phyloP scores from a whole-genome alignment of 257 asterid species.

The Verbena officinalis region DNA sequence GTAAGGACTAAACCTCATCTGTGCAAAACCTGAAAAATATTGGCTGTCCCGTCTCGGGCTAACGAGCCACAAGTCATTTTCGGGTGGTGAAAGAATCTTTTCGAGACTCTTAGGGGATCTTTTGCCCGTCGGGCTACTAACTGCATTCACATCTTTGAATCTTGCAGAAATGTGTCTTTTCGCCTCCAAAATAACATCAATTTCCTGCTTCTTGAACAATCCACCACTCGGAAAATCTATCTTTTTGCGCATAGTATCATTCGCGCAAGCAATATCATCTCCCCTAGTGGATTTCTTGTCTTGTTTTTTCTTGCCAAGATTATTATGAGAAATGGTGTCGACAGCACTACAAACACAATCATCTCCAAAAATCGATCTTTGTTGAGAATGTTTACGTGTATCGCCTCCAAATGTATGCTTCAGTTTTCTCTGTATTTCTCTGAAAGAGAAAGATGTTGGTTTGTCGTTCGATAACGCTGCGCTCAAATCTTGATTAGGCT shows the following conservation, averaged over 20 bases:
- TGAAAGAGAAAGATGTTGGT: constrained; percentile 38
- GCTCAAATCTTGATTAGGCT: constrained; percentile 27
- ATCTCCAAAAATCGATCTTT: constrained; percentile 17
- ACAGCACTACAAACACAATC: constrained; percentile 28
- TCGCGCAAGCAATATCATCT: constrained; percentile 21
- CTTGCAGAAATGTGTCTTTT: constrained; percentile 57
- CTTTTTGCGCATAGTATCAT: constrained; percentile 34
- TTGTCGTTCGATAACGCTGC: constrained; percentile 26
- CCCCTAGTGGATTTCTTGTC: constrained; percentile 5
- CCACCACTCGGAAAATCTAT: constrained; percentile 37
- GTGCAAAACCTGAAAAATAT: constrained; percentile 29
- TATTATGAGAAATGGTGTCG: constrained; percentile 14
- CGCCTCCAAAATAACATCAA: constrained; percentile 50
- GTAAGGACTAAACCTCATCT: constrained; percentile 38
- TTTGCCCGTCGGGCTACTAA: constrained; percentile 19
- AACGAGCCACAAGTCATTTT: constrained; percentile 33
- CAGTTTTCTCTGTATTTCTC: constrained; percentile 52
- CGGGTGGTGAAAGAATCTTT: constrained; percentile 47
- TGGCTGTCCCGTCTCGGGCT: constrained; percentile 42
- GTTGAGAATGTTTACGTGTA: constrained; percentile 17
- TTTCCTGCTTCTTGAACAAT: constrained; percentile 32
- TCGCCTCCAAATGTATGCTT: constrained; percentile 46
- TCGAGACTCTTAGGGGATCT: constrained; percentile 37
- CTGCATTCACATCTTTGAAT: constrained; percentile 28
- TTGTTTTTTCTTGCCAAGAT: constrained; percentile 11